Evolutionary conservation across 768 basidiomycete species (phyloP), one percentile per base, ranked within the genome.

Genomic region (Russula lepida): DNA sequence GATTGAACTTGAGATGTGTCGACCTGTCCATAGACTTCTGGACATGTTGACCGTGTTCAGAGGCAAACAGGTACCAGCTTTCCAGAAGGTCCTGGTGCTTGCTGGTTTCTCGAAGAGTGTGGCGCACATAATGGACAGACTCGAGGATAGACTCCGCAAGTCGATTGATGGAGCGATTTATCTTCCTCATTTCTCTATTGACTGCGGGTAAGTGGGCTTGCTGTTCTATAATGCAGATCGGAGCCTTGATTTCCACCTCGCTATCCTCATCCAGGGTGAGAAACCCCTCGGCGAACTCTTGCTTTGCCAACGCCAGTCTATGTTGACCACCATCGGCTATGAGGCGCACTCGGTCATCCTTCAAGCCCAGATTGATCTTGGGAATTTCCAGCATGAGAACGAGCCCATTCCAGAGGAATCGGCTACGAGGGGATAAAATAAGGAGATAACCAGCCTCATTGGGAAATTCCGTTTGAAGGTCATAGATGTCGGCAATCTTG

Each of bases 41-140:
- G 9, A 88, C 90, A 67, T 95, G 89, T 62, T 89, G 85, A 1
- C 93, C 94, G 70, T 97, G 92, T 66, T 98, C 93, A 13, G 95
- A 93, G n/a, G 94, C 93, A 69, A 97, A 98, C 28, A 84, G 74
- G 69, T 91, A 98, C 93, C 95, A 99, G 70, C 90, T 95, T 66
- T 90, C 91, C 58, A 93, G 77, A 41, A 94, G 75, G 64, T 97
- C 95, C 69, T 95, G 94, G 58, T 84, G 84, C 41, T 81, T 85
- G 35, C 75, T 74, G 0, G 83, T 78, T 46, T 80, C 76, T 32
- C 76, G 76, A 56, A 93, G 76, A 3, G 87, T 83, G 39, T 76
- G 79, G 33, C 87, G 85, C 21, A 98, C 92, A 61, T 89, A 82
- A 62, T 94, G 86, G 8, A 95, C 90, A 0, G 97, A 95, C 64